These are phyloP conservation scores for Chaetomiaceae sp. DNA, from an alignment of 2,329 filamentous ascomycete genomes.

Conservation along the genomic window DNA sequence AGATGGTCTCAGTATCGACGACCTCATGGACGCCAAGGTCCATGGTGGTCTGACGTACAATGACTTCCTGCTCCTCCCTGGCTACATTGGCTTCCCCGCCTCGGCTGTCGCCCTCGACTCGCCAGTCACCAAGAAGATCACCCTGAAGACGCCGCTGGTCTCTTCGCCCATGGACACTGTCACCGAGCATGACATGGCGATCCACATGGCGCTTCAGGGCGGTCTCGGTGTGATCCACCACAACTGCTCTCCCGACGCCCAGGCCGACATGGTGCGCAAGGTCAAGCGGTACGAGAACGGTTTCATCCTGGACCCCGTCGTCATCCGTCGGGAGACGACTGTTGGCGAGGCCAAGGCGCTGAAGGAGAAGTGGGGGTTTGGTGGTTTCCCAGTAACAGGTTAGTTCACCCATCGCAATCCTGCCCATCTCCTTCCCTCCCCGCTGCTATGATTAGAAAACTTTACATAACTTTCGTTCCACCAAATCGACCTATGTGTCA, in stretches of 20 bases:
- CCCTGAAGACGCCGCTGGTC: slow-evolving; percentile 91
- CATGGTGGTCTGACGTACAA: slow-evolving; percentile 97
- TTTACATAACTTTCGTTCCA: slow-evolving; percentile 99
- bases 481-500: slow-evolving; percentile 84
- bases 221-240: slow-evolving; percentile 95
- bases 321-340: slow-evolving; percentile 81
- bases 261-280: slow-evolving; percentile 98
- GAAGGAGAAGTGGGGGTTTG: slow-evolving; percentile 98
- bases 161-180: slow-evolving; percentile 99
- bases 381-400: slow-evolving; percentile 98
- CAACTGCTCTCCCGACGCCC: slow-evolving; percentile 96
- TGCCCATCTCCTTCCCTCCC: slow-evolving; percentile 9
- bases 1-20: slow-evolving; percentile 83
- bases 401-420: slow-evolving; percentile 40
- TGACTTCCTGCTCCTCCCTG: slow-evolving; percentile 93
- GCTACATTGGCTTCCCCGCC: slow-evolving; percentile 97
- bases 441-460: slow-evolving; percentile 69
- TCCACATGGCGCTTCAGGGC: slow-evolving; percentile 87
- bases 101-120: slow-evolving; percentile 84
- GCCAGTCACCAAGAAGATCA: slow-evolving; percentile 90
- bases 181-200: slow-evolving; percentile 99
- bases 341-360: slow-evolving; percentile 86
- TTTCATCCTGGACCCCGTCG: slow-evolving; percentile 93
- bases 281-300: slow-evolving; percentile 99
- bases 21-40: slow-evolving; percentile 84